Conservation (phyloP, 768 basidiomycete genomes). For the Xerocomus brunneocitrinus region DNA sequence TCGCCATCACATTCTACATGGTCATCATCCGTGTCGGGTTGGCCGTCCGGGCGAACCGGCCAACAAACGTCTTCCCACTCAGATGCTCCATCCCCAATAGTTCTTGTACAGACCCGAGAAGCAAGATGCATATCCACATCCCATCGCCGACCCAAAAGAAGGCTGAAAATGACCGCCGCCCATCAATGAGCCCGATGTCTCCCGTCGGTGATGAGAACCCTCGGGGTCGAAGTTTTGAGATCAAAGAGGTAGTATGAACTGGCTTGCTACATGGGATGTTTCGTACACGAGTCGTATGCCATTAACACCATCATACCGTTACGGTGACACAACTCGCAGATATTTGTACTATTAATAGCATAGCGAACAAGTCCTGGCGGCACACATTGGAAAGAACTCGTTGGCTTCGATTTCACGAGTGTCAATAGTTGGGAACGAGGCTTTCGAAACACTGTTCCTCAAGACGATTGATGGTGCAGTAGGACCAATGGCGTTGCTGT, state of each 20-base stretch:
- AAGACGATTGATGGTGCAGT: too few species aligned
- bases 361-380: not conserved
- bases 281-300: not conserved
- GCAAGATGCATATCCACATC: not conserved
- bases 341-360: not conserved
- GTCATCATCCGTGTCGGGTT: conserved; percentile 13
- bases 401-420: too few species aligned
- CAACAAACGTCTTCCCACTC: not conserved
- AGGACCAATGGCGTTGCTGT: too few species aligned
- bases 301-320: not conserved
- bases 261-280: not conserved
- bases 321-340: not conserved
- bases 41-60: not conserved
- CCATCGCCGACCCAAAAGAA: not conserved
- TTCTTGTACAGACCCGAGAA: not conserved
- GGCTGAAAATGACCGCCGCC: not conserved
- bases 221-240: conserved; percentile 10
- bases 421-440: too few species aligned
- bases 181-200: not conserved
- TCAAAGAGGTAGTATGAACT: not conserved
- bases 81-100: too few species aligned
- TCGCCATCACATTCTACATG: conserved; percentile 17
- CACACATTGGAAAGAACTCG: too few species aligned
- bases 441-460: too few species aligned
- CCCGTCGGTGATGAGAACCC: not conserved